A percentile compares a stretch with the other conserved stretches of the same genome.
Evolutionary conservation across 192 early-diverging fungal species (phyloP).

Genomic region (Backusella sp.): DNA sequence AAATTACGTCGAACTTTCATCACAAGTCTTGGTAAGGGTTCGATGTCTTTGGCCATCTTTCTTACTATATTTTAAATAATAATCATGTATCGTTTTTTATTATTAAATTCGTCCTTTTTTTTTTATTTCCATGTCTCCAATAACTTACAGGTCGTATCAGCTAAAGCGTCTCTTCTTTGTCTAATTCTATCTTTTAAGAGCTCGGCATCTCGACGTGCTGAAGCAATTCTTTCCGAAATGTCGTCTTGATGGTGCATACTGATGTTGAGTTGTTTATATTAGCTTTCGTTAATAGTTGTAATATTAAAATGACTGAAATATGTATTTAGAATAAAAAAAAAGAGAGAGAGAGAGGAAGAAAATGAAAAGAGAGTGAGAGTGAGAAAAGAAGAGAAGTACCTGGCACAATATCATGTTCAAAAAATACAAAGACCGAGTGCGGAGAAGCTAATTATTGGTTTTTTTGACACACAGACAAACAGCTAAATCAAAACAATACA

Average conservation of each 20-base stretch:
- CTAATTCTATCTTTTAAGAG: slow-evolving; percentile 92
- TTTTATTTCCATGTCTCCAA: neutral
- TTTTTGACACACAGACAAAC: slow-evolving; percentile 1
- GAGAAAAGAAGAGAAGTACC: neutral
- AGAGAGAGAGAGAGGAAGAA: neutral
- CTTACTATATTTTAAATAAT: slow-evolving; percentile 7
- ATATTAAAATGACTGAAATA: neutral
- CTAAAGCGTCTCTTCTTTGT: slow-evolving; percentile 87
- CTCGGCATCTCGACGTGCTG: slow-evolving; percentile 92
- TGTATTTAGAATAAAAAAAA: too few relatives aligned
- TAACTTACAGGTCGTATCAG: slow-evolving; percentile 88
- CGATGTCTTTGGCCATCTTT: slow-evolving; percentile 60
- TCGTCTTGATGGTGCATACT: slow-evolving; percentile 49
- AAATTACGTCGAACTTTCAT: slow-evolving; percentile 98
- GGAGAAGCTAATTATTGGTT: neutral
- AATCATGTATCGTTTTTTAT: neutral
- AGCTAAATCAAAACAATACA: neutral
- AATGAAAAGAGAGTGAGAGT: neutral
- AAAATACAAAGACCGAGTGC: neutral
- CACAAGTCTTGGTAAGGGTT: slow-evolving; percentile 78
- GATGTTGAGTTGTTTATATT: neutral
- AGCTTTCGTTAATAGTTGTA: neutral
- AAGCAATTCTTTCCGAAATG: slow-evolving; percentile 83
- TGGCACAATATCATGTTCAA: neutral
- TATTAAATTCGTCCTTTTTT: neutral